phyloP scores from a whole-genome alignment of 2,329 filamentous ascomycete species.

The Dendrostoma leiphaemia region DNA sequence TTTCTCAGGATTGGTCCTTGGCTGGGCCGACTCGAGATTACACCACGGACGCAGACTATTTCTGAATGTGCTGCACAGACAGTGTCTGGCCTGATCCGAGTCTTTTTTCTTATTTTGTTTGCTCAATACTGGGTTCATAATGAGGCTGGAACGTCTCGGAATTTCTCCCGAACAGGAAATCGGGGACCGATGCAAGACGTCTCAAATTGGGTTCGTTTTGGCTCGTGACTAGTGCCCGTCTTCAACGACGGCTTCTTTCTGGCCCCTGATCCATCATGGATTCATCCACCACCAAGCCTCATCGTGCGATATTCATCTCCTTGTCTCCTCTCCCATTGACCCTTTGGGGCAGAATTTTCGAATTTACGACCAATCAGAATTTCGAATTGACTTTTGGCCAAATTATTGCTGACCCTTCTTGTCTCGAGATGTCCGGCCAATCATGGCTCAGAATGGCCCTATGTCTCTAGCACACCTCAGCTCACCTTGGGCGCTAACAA shows the following conservation, averaged over 20 bases:
- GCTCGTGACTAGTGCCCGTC: neutral
- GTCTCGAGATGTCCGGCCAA: constrained; percentile 21
- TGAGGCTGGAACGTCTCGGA: constrained; percentile 17
- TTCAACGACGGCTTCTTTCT: constrained; percentile 2
- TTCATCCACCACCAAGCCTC: neutral
- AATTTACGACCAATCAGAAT: constrained; percentile 22
- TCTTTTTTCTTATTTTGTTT: too few species aligned
- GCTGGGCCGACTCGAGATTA: neutral
- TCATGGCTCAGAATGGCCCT: constrained; percentile 22
- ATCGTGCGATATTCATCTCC: constrained; percentile 3
- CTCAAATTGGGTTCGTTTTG: neutral
- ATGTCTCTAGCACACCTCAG: constrained; percentile 23
- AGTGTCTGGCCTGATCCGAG: constrained; percentile 1
- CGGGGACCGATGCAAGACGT: constrained; percentile 7
- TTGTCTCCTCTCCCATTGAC: constrained; percentile 3
- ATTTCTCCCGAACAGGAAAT: constrained; percentile 13
- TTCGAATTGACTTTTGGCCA: constrained; percentile 9
- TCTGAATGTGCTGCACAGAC: constrained; percentile 12
- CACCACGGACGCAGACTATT: neutral
- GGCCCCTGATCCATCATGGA: constrained; percentile 13
- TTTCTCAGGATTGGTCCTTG: neutral
- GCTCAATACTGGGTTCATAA: neutral
- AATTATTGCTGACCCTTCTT: constrained; percentile 16
- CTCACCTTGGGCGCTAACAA: constrained; percentile 24
- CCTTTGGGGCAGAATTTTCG: constrained; percentile 9